Evolutionary conservation across 331 rosid species (phyloP), one percentile per base, ranked within the genome.

Genomic region (Erythrophleum ivorense): DNA sequence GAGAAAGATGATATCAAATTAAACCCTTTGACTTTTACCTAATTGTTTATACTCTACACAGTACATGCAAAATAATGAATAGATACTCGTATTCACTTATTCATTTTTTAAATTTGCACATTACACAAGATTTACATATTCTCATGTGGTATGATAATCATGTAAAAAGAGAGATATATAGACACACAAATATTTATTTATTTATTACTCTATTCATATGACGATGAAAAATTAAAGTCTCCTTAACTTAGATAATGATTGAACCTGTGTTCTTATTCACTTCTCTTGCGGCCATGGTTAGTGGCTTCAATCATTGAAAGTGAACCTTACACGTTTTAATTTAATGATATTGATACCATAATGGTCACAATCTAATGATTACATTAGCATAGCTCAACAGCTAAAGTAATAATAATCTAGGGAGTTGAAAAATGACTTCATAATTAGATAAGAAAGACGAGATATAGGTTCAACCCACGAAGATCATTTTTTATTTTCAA

Each of bases 401-500:
- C 69, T n/a, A 48, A 62, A 77, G 79, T 60, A 41, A 16, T 16
- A 21, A 59, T 4, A 38, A 49, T 33, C 0, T 59, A 10, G 34
- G 29, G 24, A 72, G 18, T 52, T 59, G 87, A 80, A 41, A 24
- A 70, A 46, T 31, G 55, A 70, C 75, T 45, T 21, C 14, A 43
- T 31, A 12, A 45, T 46, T 12, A 70, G 74, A 11, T 11, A 45
- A 18, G 33, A 65, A 53, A 66, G 76, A 71, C 10, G 9, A 4
- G 3, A 18, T 50, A 75, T 50, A 7, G 18, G 41, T 66, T n/a
- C 18, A 49, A 81, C 78, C 79, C 67, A 73, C 76, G 67, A 62
- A 70, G 70, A 54, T 65, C 0, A 9, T 2, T 80, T 81, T 33
- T n/a, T 5, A 72, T 18, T 77, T 60, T 62, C 13, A 41, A 43